Evolutionary conservation across 2,329 filamentous ascomycete species (phyloP), one percentile per base, ranked within the genome.

Genomic region (Epichloe coenophiala): DNA sequence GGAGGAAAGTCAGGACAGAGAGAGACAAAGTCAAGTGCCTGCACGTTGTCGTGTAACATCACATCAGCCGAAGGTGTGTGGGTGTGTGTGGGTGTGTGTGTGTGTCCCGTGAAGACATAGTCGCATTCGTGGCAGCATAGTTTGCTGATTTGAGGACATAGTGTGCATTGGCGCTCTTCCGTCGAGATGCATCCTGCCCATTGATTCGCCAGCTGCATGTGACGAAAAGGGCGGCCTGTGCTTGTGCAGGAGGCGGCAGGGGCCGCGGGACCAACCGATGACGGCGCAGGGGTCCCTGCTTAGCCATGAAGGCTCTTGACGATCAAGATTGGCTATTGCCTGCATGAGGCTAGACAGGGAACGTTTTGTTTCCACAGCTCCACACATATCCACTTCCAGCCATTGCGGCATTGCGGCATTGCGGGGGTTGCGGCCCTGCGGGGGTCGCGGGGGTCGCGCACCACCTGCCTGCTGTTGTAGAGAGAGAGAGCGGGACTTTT

Each of bases 261-360:
- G 65, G 64, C 67, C 65, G 67, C 68, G 69, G 72, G 68, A 69
- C 68, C 68, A 68, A 69, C 67, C 68, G 67, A 66, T 64, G 61
- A 59, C 65, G 68, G 68, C 63, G 64, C 60, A 57, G 53, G 23
- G 62, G 50, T 57, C 39, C 47, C 44, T 45, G 48, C 52, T 54
- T 58, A 54, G 46, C 49, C 51, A 50, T 53, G 31, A 56, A 50
- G 56, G 66, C 61, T 55, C 63, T 58, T 60, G 54, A 57, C 60
- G 23, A 63, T 63, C 62, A 59, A 65, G 68, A 71, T 71, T 71
- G 69, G 69, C 61, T 65, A 57, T 53, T 57, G 64, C 57, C 59
- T 57, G 59, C 63, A 63, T 55, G 58, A 59, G 55, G 50, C 54
- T 59, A 59, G 53, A 51, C 58, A 59, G 54, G 56, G 57, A 23